phyloP scores from a whole-genome alignment of 768 basidiomycete species.

The Tricholomella constricta region DNA sequence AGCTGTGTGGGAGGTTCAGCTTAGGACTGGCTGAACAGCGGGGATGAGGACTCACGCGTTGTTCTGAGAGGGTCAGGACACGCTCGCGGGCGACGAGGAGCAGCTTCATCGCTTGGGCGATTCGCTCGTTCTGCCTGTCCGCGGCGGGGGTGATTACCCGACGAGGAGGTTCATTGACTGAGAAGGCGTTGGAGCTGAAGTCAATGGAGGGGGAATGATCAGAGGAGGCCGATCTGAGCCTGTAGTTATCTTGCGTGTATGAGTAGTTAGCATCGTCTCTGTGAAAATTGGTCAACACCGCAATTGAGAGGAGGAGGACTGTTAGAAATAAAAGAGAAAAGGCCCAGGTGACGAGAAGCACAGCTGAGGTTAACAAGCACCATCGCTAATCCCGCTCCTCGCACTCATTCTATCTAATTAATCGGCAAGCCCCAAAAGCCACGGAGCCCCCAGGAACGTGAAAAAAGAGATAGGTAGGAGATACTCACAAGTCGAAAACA shows the following conservation, averaged over 20 bases:
- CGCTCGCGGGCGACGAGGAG: constrained; percentile 70
- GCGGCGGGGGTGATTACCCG: constrained; percentile 45
- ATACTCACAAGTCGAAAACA: constrained; percentile 49
- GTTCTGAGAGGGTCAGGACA: constrained; percentile 73
- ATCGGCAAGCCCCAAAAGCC: no score
- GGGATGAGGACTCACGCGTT: constrained; percentile 51
- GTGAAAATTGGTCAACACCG: constrained; percentile 1
- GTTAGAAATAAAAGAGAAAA: no score
- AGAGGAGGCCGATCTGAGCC: constrained; percentile 42
- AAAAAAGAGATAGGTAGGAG: background rate
- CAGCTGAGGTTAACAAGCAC: no score
- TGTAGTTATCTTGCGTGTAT: constrained; percentile 41
- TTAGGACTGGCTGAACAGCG: background rate
- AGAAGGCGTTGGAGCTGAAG: constrained; percentile 15
- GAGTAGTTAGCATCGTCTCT: constrained; percentile 49
- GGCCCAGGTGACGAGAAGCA: background rate
- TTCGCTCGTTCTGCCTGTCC: constrained; percentile 57
- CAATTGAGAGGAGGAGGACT: background rate
- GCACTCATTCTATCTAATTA: no score
- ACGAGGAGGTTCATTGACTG: constrained; percentile 11
- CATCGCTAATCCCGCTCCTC: no score
- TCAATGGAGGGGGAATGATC: constrained; percentile 27
- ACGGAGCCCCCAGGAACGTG: no score
- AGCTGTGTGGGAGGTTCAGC: constrained; percentile 35
- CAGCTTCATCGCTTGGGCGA: constrained; percentile 67